Base-by-base conservation (phyloP, 2,329 filamentous ascomycete genomes). In the Fonsecaea monophora region DNA sequence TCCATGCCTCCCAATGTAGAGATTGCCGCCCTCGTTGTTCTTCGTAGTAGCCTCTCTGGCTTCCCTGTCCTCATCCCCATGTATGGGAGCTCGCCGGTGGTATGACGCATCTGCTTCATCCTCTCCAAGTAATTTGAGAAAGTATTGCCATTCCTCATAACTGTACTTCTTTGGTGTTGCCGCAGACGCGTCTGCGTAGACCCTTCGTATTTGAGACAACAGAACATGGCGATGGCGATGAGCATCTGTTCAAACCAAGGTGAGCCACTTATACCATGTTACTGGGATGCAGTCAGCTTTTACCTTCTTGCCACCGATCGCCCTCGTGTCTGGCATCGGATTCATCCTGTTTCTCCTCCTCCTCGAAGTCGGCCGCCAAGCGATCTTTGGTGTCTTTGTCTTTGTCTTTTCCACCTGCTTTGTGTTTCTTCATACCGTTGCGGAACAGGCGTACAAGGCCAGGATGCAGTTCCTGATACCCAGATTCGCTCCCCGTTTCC, bases 81-180 rank as follows among this genome's bases (percentile, higher is more conserved):
- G 48, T 1, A 42, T 34, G 12, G 59, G 42, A 13, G 67, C 57
- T 34, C 63, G 60, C 18, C 37, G 60, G 54, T 81, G 82, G 10
- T 72, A 71, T 0, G 75, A 75, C 0, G 76, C 67, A 40, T 82
- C 77, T 7, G 75, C 73, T 55, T 83, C 81, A 45, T 81, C 77
- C 40, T 82, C 79, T 1, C 80, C 81, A 50, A 84, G 77, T 1
- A 85, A 77, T 54, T 76, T 77, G 8, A 85, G 75, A 65, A 79
- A 85, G 69, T 82, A 83, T 40, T 79, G 79, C 83, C 83, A 85
- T 70, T 81, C 78, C 5, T 77, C 73, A 57, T 80, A 81, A 10
- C 73, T 73, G 56, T 80, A 81, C 62, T 75, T 73, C 62, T 78
- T 79, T 1, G 75, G 71, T 1, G 74, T 72, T 37, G 73, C 71